Evolutionary conservation across 306 rosid species (phyloP), one percentile per base, ranked within the genome.

Genomic region (Malus orientalis): DNA sequence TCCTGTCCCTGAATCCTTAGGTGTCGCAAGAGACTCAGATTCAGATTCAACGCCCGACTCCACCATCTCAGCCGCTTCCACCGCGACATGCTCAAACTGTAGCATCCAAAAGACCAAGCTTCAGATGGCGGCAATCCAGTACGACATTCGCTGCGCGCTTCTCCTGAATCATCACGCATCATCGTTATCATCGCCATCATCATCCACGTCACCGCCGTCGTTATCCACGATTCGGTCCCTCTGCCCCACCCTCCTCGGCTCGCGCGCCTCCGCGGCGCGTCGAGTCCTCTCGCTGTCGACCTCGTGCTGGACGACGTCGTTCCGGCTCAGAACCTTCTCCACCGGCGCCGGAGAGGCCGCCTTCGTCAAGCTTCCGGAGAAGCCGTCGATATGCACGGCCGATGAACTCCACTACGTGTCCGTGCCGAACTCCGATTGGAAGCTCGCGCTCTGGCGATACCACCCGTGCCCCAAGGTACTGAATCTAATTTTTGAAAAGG

Each of bases 371-470:
- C 20, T 85, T 45, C 81, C 83, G 22, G 96, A 89, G 9, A 91
- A 89, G 82, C 99, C 97, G 30, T 81, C 97, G 63, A 67, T 88
- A 67, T 96, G 99, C 81, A 92, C 97, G 22, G 99, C 99, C 44
- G 99, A 96, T 67, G 99, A 96, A 84, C 93, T 96, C 8, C 99
- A 96, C 76, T 92, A 91, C 79, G 98, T 92, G 25, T 84, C 99
- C 67, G 87, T 91, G n/a, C 64, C 87, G 14, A 83, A 80, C 79
- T 96, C 91, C 80, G 93, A 90, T 79, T 96, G 99, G 99, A 84
- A 81, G 53, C 93, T 92, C 73, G 97, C 99, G 4, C 93, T 96
- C 82, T 96, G 99, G 99, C 99, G 99, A 32, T 96, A 96, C 75
- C 87, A 67, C 40, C 98, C 99, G 62, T 84, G 84, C 66, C 93